Evolutionary conservation across 148 eudicot genomes (phyloP).

Genomic region (Beta vulgaris): DNA sequence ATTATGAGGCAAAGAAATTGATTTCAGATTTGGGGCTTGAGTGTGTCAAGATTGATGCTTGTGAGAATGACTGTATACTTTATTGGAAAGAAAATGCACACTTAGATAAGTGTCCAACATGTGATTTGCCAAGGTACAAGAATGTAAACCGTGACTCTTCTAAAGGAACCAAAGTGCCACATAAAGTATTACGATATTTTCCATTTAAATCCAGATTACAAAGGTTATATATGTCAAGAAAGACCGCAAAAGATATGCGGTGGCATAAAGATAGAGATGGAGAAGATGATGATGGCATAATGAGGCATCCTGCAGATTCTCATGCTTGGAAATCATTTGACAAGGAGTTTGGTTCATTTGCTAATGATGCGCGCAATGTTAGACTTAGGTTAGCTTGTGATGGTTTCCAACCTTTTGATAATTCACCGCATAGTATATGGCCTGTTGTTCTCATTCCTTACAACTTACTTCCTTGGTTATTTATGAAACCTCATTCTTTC

Average conservation of each 20-base stretch:
- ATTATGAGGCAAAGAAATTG: slow-evolving; percentile 20
- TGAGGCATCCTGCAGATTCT: slow-evolving; percentile 30
- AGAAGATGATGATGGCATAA: neutral
- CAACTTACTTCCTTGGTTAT: slow-evolving; percentile 30
- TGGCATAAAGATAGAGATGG: slow-evolving; percentile 26
- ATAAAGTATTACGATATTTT: slow-evolving; percentile 26
- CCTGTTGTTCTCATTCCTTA: slow-evolving; percentile 26
- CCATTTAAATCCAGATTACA: slow-evolving; percentile 29
- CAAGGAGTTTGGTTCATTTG: slow-evolving; percentile 7
- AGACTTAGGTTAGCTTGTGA: slow-evolving; percentile 31
- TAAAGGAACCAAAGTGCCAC: neutral
- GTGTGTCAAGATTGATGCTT: slow-evolving; percentile 25
- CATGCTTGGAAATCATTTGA: slow-evolving; percentile 26
- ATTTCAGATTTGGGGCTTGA: slow-evolving; percentile 22
- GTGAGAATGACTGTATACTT: no score
- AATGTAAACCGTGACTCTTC: neutral
- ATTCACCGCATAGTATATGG: slow-evolving; percentile 24
- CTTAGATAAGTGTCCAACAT: slow-evolving; percentile 6
- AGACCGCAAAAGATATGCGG: slow-evolving; percentile 26
- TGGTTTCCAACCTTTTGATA: slow-evolving; percentile 28
- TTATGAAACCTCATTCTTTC: slow-evolving; percentile 27
- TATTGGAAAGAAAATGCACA: slow-evolving; percentile 16
- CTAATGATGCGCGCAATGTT: slow-evolving; percentile 32
- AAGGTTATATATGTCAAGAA: slow-evolving; percentile 19
- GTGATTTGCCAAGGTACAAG: slow-evolving; percentile 3